Evolutionary conservation across 1,284 basidiomycete species (phyloP).

Genomic region (Inonotus hispidus): DNA sequence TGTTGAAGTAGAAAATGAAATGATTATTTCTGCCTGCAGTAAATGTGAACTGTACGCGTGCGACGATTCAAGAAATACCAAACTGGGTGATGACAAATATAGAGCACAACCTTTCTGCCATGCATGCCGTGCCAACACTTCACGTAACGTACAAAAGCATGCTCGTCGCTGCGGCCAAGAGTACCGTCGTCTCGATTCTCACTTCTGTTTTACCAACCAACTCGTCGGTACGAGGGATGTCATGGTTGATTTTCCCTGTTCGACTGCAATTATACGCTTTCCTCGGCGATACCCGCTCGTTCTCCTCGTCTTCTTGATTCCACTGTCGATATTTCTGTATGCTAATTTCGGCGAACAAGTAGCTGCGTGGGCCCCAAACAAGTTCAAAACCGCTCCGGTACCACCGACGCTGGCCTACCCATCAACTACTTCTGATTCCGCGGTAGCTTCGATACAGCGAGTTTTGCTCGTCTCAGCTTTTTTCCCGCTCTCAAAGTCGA

Average conservation of each 20-base stretch:
- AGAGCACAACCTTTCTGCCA: no score
- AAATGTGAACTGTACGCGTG: no score
- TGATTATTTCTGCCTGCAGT: no score
- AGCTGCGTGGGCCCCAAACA: conserved; percentile 3
- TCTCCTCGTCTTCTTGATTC: conserved; percentile 14
- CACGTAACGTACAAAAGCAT: no score
- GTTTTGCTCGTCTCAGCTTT: conserved; percentile 49
- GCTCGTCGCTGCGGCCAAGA: no score
- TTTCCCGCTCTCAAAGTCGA: conserved; percentile 44
- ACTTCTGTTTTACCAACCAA: neutral
- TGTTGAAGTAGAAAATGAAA: no score
- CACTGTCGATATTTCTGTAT: conserved; percentile 10
- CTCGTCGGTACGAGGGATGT: neutral
- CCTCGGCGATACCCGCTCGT: conserved; percentile 11
- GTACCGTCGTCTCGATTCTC: neutral
- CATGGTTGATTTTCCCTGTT: neutral
- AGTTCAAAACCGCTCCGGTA: conserved; percentile 3
- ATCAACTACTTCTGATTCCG: neutral
- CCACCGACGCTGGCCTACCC: neutral
- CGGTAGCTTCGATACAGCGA: neutral
- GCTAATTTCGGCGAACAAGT: conserved; percentile 8
- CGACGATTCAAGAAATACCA: no score
- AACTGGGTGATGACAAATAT: no score
- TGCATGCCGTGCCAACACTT: no score
- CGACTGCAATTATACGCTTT: conserved; percentile 4